Evolutionary conservation across 148 eudicot species (phyloP), one percentile per base, ranked within the genome.

Genomic region (Rhododendron molle): DNA sequence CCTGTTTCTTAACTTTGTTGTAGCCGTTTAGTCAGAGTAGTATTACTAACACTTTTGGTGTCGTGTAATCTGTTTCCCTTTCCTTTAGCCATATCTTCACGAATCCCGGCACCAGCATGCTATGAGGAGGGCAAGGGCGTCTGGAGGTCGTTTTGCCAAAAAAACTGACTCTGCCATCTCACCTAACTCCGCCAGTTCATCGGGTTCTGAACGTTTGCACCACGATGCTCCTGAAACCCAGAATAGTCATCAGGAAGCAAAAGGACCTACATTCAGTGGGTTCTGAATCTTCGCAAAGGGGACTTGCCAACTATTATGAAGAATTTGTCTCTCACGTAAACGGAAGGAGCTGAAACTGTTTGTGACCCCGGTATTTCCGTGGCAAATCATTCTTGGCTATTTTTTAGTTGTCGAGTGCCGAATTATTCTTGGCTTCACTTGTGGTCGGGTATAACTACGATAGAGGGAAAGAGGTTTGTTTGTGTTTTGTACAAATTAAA

Each of bases 61-160:
- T 23, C 32, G 3, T 65, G 2, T 9, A 65, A 65, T 65, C 50
- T 80, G 30, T 7, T 38, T 23, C 81, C 54, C 54, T 20, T 60
- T 43, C 26, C 32, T 83, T 78, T 87, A 96, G 99, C 99, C 99
- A 47, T 96, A 96, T 91, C 95, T 96, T 85, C 99, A 96, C 21
- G 99, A 96, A 85, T 96, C 99, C 50, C 93, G 99, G 8, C 99
- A 96, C 88, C 98, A 96, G 86, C 99, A 96, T 87, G 99, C 99
- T 82, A 52, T 96, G 88, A 93, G 94, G 89, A 94, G 99, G 90
- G 93, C 88, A 78, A 94, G 99, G 83, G 96, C 94, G 3, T 85
- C 95, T 21, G 99, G 99, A 44, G 99, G 99, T 23, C 99, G 99
- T 85, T 96, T 96, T 87, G 94, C 95, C 0, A 95, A 95, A 90